phyloP scores from a whole-genome alignment of 2,329 filamentous ascomycete species.

The Ophiostoma angusticollis region DNA sequence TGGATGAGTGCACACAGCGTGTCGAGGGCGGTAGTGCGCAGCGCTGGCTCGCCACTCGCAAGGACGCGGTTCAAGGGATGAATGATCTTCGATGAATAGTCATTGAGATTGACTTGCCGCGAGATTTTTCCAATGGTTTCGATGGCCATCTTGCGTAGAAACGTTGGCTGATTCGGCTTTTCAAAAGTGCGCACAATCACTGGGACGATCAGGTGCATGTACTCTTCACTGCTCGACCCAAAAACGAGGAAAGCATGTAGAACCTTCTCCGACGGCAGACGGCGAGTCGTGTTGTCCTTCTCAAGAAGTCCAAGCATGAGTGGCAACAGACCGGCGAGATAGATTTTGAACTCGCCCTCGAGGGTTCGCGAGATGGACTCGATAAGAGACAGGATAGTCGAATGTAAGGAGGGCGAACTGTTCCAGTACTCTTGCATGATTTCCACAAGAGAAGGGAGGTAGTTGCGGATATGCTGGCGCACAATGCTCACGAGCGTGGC shows the following conservation, averaged over 20 bases:
- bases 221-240: slow-evolving; percentile 89
- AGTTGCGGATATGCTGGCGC: slow-evolving; percentile 87
- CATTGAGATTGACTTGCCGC: slow-evolving; percentile 90
- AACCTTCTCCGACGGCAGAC: slow-evolving; percentile 77
- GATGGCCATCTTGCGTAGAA: slow-evolving; percentile 76
- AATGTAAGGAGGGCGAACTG: slow-evolving; percentile 64
- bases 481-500: slow-evolving; percentile 90
- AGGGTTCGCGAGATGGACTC: slow-evolving; percentile 89
- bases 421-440: slow-evolving; percentile 88
- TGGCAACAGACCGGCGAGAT: slow-evolving; percentile 76
- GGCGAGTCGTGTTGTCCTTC: slow-evolving; percentile 61
- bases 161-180: slow-evolving; percentile 65
- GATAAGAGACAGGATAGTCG: slow-evolving; percentile 81
- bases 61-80: slow-evolving; percentile 82
- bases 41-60: slow-evolving; percentile 53
- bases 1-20: slow-evolving; percentile 92
- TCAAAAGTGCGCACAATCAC: slow-evolving; percentile 93
- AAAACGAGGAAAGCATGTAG: slow-evolving; percentile 94
- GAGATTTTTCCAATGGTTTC: slow-evolving; percentile 92
- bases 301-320: slow-evolving; percentile 92
- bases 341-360: slow-evolving; percentile 96
- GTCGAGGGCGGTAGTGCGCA: slow-evolving; percentile 77
- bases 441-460: slow-evolving; percentile 72
- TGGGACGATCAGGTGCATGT: slow-evolving; percentile 97
- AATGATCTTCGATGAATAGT: slow-evolving; percentile 92